Evolutionary conservation across 179 eudicot species (phyloP).

Genomic region (Silene noctiflora): DNA sequence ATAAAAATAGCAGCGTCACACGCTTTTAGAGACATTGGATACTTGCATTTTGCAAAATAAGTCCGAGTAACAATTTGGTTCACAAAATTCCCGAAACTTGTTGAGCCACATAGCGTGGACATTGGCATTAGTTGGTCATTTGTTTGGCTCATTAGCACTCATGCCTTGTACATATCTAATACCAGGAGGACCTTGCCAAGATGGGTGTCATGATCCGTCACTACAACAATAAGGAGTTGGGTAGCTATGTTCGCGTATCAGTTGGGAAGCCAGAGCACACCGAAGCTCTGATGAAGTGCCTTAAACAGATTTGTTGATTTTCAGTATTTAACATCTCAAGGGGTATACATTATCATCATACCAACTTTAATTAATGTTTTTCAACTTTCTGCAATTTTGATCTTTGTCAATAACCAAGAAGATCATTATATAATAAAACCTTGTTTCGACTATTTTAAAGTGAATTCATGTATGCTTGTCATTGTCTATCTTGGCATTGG

Average conservation of each 20-base stretch:
- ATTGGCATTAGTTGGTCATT: not conserved
- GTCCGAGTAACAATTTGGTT: not conserved
- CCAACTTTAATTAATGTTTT: conserved; percentile 4
- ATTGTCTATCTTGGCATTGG: not conserved
- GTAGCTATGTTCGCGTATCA: conserved; percentile 84
- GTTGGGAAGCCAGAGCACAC: conserved; percentile 99
- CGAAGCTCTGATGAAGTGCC: conserved; percentile 68
- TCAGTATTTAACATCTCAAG: conserved; percentile 10
- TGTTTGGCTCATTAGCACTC: not conserved
- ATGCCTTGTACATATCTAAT: conserved; percentile 2
- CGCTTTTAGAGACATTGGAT: too few relatives aligned
- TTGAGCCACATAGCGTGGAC: not conserved
- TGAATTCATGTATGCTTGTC: not conserved
- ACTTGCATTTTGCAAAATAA: too few relatives aligned
- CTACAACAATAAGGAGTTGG: conserved; percentile 77
- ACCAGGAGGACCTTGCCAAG: conserved; percentile 86
- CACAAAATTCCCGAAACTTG: not conserved
- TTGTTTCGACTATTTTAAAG: not conserved
- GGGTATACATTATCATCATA: not conserved
- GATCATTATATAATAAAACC: not conserved
- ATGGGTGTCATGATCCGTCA: conserved; percentile 98
- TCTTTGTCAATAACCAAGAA: conserved; percentile 10
- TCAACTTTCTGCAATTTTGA: not conserved
- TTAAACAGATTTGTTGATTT: conserved; percentile 40
- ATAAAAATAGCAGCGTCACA: too few relatives aligned